These are phyloP conservation scores for Chlorophyllum brunneum DNA, from an alignment of 768 basidiomycete genomes.

Conservation along the genomic window DNA sequence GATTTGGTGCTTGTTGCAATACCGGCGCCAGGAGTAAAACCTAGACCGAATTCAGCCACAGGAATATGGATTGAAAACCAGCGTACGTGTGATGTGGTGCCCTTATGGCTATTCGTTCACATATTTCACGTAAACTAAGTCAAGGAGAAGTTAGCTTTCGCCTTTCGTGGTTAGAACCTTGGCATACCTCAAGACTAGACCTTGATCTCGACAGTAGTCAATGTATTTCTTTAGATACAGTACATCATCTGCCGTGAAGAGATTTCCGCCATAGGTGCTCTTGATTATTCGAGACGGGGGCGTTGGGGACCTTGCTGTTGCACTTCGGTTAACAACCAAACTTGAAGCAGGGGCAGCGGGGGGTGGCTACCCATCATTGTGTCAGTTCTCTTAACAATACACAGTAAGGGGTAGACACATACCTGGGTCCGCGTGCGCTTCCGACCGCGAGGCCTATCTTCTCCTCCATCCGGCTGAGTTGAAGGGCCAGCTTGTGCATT, in stretches of 20 bases:
- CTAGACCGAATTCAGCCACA: slow-evolving; percentile 31
- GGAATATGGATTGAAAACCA: background rate
- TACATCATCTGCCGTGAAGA: slow-evolving; percentile 84
- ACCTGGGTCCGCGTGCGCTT: slow-evolving; percentile 66
- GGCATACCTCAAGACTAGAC: slow-evolving; percentile 69
- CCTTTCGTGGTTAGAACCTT: background rate
- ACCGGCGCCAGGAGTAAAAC: slow-evolving; percentile 88
- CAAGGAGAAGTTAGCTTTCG: background rate
- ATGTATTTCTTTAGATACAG: slow-evolving; percentile 84
- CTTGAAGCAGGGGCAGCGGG: slow-evolving; percentile 66
- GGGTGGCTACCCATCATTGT: slow-evolving; percentile 50
- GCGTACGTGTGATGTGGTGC: slow-evolving; percentile 87
- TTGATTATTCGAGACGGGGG: slow-evolving; percentile 82
- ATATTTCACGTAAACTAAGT: slow-evolving; percentile 72
- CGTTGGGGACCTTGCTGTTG: slow-evolving; percentile 75
- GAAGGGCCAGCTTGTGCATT: slow-evolving; percentile 15
- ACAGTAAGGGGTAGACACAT: slow-evolving; percentile 13
- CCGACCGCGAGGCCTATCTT: slow-evolving; percentile 57
- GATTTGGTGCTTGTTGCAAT: slow-evolving; percentile 91
- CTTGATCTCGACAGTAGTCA: slow-evolving; percentile 87
- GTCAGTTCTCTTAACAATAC: slow-evolving; percentile 5
- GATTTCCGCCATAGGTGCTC: slow-evolving; percentile 85
- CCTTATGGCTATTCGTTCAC: slow-evolving; percentile 83
- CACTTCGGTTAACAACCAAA: slow-evolving; percentile 63
- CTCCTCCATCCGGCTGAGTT: slow-evolving; percentile 1